Percentiles rank a stretch among this genome's conserved stretches.
Evolutionary conservation across 1,284 basidiomycete genomes (phyloP).

Genomic region (Ganoderma sinense): DNA sequence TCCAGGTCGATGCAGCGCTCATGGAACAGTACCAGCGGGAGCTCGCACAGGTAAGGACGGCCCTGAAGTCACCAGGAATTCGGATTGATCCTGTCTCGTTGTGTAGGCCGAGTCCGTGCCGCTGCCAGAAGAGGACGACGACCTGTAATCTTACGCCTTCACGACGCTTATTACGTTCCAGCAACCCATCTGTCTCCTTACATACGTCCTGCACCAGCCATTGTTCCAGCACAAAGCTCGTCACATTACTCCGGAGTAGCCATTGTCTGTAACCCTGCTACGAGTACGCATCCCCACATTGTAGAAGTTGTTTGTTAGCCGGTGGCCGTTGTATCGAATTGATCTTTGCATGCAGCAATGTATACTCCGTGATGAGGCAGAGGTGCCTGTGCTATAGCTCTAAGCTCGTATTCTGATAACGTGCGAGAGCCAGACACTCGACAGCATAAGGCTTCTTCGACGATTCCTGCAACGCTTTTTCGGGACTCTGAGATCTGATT

Average conservation of each 20-base stretch:
- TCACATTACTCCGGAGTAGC: slow-evolving; percentile 29
- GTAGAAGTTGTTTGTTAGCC: slow-evolving; percentile 25
- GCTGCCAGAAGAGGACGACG: slow-evolving; percentile 84
- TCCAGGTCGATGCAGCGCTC: slow-evolving; percentile 82
- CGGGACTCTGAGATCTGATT: too few species aligned
- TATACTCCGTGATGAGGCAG: neutral
- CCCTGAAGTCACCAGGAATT: neutral
- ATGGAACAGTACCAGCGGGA: slow-evolving; percentile 89
- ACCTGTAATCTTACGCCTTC: slow-evolving; percentile 42
- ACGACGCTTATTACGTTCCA: slow-evolving; percentile 25
- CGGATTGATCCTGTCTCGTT: neutral
- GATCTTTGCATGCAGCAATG: slow-evolving; percentile 7
- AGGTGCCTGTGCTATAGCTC: too few species aligned
- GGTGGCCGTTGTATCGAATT: slow-evolving; percentile 23
- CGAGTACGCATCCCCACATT: slow-evolving; percentile 18
- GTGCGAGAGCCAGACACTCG: too few species aligned
- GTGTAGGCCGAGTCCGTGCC: slow-evolving; percentile 75
- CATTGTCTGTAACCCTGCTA: slow-evolving; percentile 19
- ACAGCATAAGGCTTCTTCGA: too few species aligned
- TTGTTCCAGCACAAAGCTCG: slow-evolving; percentile 40
- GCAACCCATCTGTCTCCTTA: slow-evolving; percentile 31
- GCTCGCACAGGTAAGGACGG: slow-evolving; percentile 65
- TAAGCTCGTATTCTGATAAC: too few species aligned
- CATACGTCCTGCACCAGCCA: slow-evolving; percentile 35
- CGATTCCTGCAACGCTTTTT: too few species aligned